Evolutionary conservation across 164 flowering plant genomes (phyloP).

Genomic region (Kingdonia uniflora): DNA sequence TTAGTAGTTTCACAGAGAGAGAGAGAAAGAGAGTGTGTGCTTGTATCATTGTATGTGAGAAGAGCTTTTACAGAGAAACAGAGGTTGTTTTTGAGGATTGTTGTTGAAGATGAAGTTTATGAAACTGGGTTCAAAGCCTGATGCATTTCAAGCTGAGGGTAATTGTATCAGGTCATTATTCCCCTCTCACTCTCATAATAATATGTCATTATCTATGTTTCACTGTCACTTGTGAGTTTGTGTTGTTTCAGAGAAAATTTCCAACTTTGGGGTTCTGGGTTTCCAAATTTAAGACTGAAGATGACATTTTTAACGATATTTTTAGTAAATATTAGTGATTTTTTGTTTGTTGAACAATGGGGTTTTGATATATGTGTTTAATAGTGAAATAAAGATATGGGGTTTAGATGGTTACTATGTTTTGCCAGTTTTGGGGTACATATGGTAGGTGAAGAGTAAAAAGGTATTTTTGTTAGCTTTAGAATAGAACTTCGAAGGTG

Average conservation of each 20-base stretch:
- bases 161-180: slow-evolving; percentile 33
- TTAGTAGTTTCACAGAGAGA: too few species aligned
- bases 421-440: not conserved
- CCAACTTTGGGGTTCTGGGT: not conserved
- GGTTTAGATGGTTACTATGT: not conserved
- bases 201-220: not conserved
- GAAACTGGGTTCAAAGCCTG: slow-evolving; percentile 79
- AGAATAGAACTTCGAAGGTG: too few species aligned
- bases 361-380: not conserved
- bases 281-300: not conserved
- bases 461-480: not conserved
- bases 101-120: slow-evolving; percentile 61
- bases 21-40: too few species aligned
- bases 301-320: slow-evolving; percentile 1
- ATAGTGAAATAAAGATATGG: not conserved
- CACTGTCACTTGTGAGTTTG: not conserved
- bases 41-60: too few species aligned
- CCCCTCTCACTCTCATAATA: too few species aligned
- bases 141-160: slow-evolving; percentile 59
- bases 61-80: too few species aligned
- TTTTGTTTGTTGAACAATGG: too few species aligned
- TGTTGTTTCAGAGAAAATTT: not conserved
- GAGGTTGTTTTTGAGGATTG: not conserved
- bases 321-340: slow-evolving; percentile 1
- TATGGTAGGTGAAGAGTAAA: not conserved